phyloP scores from a whole-genome alignment of 2,329 filamentous ascomycete genomes.

The Lomentospora prolificans region DNA sequence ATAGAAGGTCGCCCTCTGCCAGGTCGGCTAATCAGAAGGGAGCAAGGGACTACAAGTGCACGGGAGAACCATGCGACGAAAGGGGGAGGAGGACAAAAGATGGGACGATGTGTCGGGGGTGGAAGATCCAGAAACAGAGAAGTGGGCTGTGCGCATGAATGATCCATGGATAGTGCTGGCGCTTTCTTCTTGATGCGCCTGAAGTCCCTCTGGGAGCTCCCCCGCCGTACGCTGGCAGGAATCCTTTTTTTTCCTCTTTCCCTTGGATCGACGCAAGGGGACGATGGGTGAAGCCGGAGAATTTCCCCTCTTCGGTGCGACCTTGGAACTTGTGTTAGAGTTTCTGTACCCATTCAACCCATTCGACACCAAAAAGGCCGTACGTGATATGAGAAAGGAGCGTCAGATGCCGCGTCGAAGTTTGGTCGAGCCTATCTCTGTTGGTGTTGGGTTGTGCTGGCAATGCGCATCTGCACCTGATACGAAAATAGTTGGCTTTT shows the following conservation, averaged over 20 bases:
- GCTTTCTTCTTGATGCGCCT: no score
- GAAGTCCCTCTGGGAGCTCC: no score
- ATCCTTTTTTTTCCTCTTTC: no score
- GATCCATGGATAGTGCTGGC: no score
- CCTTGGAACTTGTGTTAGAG: neutral
- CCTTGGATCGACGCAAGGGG: neutral
- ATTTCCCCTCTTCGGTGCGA: neutral
- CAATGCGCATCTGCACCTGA: no score
- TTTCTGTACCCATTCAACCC: neutral
- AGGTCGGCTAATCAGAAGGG: neutral
- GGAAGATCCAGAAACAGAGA: neutral
- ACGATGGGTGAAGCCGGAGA: neutral
- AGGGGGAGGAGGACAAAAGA: neutral
- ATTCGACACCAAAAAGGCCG: no score
- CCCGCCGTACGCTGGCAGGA: no score
- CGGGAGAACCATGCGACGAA: neutral
- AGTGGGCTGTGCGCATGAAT: constrained; percentile 7
- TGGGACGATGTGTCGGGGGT: neutral
- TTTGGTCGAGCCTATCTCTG: no score
- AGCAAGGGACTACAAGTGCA: no score
- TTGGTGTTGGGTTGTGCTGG: no score
- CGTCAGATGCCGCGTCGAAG: no score
- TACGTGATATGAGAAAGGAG: no score
- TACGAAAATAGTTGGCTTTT: neutral
- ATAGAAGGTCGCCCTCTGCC: neutral